phyloP scores from a whole-genome alignment of 2,329 filamentous ascomycete species.

The Cytospora paraplurivora region DNA sequence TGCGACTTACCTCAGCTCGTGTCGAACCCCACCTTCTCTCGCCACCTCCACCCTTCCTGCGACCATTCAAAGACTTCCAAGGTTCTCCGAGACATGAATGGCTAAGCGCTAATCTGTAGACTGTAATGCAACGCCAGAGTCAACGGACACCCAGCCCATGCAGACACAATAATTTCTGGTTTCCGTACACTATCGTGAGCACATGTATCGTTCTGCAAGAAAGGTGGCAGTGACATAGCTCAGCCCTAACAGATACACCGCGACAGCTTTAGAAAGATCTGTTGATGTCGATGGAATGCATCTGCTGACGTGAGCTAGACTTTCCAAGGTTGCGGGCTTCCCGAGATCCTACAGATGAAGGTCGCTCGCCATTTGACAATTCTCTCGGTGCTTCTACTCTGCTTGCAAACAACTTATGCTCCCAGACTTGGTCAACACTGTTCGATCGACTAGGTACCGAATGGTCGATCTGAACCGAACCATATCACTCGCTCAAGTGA shows the following conservation, averaged over 20 bases:
- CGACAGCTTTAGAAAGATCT: neutral
- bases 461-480: too few species aligned
- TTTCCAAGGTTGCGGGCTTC: neutral
- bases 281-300: neutral
- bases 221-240: neutral
- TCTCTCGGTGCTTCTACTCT: too few species aligned
- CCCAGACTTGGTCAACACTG: too few species aligned
- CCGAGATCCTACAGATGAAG: too few species aligned
- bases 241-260: neutral
- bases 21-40: neutral
- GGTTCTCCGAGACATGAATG: neutral
- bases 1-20: neutral
- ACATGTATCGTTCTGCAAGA: neutral
- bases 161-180: neutral
- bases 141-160: neutral
- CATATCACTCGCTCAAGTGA: too few species aligned
- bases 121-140: neutral
- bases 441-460: too few species aligned
- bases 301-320: neutral
- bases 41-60: neutral
- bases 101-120: neutral
- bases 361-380: too few species aligned
- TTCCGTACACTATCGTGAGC: neutral
- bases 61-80: neutral
- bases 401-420: too few species aligned